Conservation (phyloP, 169 alveolate genomes). For the Plasmodium berghei region DNA sequence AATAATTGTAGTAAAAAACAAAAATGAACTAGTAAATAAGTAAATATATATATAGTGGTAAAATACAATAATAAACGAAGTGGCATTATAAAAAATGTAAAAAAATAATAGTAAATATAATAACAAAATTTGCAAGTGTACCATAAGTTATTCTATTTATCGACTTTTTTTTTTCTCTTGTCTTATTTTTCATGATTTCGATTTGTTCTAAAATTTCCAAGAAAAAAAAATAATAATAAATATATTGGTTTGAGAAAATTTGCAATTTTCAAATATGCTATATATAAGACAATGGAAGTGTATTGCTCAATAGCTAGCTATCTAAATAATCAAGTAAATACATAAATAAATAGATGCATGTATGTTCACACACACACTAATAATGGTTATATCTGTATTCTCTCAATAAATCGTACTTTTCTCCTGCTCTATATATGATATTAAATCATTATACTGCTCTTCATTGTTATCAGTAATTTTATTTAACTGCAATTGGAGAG, state of each 20-base stretch:
- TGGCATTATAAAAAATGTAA: background rate
- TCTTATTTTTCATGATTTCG: constrained; percentile 58
- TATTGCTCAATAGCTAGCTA: too few species aligned
- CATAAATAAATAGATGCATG: too few species aligned
- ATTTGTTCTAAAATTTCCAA: constrained; percentile 36
- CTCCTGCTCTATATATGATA: constrained; percentile 59
- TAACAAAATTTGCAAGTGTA: background rate
- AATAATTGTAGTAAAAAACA: background rate
- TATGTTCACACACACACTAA: too few species aligned
- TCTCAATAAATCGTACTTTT: constrained; percentile 37
- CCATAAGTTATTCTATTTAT: constrained; percentile 71
- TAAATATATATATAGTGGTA: background rate
- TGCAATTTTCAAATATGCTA: too few species aligned
- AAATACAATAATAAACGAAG: background rate
- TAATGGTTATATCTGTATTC: too few species aligned
- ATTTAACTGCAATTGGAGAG: constrained; percentile 54
- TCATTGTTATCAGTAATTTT: constrained; percentile 47
- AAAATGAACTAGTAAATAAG: background rate
- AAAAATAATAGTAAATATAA: background rate
- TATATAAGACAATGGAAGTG: too few species aligned
- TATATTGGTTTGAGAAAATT: too few species aligned
- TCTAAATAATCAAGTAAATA: too few species aligned
- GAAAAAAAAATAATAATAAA: background rate
- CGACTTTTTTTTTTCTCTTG: constrained; percentile 49
- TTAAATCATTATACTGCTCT: constrained; percentile 66